Evolutionary conservation across 805 yeast genomes (phyloP).

Genomic region (Zygoascus tannicola): DNA sequence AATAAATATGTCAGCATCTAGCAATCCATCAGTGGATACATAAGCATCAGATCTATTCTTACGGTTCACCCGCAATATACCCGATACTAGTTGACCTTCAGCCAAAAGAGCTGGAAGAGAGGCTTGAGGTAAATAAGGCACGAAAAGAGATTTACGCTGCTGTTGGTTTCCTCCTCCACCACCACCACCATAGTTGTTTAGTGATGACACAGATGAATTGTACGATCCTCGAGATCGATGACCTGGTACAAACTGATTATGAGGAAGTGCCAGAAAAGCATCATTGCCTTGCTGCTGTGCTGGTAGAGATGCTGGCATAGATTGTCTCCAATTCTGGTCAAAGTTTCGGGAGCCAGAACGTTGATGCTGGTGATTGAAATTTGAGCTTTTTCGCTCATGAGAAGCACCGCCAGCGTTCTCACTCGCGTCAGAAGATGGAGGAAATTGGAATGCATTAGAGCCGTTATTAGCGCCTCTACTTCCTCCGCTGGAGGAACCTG

Average conservation of each 20-base stretch:
- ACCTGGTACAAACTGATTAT: constrained; percentile 55
- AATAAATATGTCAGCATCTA: constrained; percentile 94
- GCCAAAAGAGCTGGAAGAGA: constrained; percentile 79
- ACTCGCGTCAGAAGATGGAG: constrained; percentile 32
- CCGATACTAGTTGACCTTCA: constrained; percentile 88
- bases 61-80: constrained; percentile 86
- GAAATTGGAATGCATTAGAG: constrained; percentile 49
- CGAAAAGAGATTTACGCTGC: constrained; percentile 61
- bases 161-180: constrained; percentile 27
- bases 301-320: neutral
- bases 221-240: constrained; percentile 70
- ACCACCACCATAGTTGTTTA: constrained; percentile 21
- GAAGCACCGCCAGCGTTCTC: constrained; percentile 14
- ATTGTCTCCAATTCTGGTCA: constrained; percentile 22
- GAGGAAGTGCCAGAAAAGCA: constrained; percentile 8
- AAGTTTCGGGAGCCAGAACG: constrained; percentile 27
- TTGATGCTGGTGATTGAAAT: constrained; percentile 37
- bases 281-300: constrained; percentile 7
- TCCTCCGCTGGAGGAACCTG: neutral
- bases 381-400: constrained; percentile 12
- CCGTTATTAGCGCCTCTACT: constrained; percentile 6
- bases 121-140: constrained; percentile 92
- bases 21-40: constrained; percentile 91
- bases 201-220: constrained; percentile 42
- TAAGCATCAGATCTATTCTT: constrained; percentile 97